These are phyloP conservation scores for Cicer chorassanicum DNA, from an alignment of 306 rosid genomes.

Conservation along the genomic window DNA sequence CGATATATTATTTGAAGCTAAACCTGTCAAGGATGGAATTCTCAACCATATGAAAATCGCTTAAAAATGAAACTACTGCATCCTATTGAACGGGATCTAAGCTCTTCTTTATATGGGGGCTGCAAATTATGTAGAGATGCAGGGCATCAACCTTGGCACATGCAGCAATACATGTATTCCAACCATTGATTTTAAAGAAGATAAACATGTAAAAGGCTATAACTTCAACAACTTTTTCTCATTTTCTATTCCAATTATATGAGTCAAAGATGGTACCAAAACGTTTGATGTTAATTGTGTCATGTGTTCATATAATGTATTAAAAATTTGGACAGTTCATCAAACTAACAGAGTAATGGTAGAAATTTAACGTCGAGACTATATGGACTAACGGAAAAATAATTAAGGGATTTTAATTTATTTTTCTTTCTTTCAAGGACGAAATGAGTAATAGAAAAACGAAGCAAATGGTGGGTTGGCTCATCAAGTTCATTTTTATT, in stretches of 20 bases:
- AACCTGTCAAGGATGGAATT: not conserved
- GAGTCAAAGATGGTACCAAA: too few relatives aligned
- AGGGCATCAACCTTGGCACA: not conserved
- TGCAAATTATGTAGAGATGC: slow-evolving; percentile 1
- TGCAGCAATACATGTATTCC: not conserved
- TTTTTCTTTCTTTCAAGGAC: too few relatives aligned
- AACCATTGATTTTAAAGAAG: not conserved
- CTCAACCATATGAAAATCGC: not conserved
- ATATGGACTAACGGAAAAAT: too few relatives aligned
- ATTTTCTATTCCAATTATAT: not conserved
- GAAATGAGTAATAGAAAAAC: too few relatives aligned
- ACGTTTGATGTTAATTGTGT: too few relatives aligned
- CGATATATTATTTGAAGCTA: not conserved
- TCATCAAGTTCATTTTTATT: too few relatives aligned
- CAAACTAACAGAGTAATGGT: too few relatives aligned
- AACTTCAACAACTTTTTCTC: not conserved
- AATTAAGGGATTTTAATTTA: too few relatives aligned
- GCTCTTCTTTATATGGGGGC: not conserved
- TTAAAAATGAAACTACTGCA: not conserved
- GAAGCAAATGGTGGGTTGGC: too few relatives aligned
- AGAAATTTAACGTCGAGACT: too few relatives aligned
- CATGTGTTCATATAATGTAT: too few relatives aligned
- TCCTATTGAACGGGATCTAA: not conserved
- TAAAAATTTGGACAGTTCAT: too few relatives aligned
- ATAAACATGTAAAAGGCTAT: not conserved